phyloP scores from a whole-genome alignment of 2,329 filamentous ascomycete genomes.

The Paramyrothecium roridum region DNA sequence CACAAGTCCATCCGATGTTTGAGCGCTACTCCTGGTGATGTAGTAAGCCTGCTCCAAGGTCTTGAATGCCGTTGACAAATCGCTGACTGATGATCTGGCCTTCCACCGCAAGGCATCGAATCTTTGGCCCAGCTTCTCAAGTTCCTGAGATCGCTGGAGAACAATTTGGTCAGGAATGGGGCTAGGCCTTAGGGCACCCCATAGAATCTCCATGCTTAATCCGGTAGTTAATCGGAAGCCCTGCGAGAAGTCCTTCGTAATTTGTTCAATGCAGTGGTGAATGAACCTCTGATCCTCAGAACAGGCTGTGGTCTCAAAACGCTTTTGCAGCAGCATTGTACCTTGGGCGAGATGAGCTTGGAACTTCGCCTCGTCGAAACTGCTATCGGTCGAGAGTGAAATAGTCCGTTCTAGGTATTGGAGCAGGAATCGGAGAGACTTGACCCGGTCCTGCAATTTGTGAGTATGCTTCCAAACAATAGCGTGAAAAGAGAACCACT shows the following conservation, averaged over 20 bases:
- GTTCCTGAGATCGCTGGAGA: slow-evolving; percentile 43
- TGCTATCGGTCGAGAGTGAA: slow-evolving; percentile 35
- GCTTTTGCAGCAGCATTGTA: slow-evolving; percentile 36
- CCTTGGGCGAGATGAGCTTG: slow-evolving; percentile 59
- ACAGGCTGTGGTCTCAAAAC: slow-evolving; percentile 17
- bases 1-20: slow-evolving; percentile 44
- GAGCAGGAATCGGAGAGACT: slow-evolving; percentile 34
- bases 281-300: slow-evolving; percentile 33
- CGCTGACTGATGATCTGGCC: slow-evolving; percentile 45
- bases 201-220: slow-evolving; percentile 75
- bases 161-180: slow-evolving; percentile 45
- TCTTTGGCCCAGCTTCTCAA: slow-evolving; percentile 54
- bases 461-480: background rate
- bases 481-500: slow-evolving; percentile 1
- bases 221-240: slow-evolving; percentile 74
- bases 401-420: slow-evolving; percentile 56
- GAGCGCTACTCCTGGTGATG: slow-evolving; percentile 42
- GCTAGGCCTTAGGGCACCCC: slow-evolving; percentile 67
- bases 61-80: slow-evolving; percentile 50
- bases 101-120: slow-evolving; percentile 63
- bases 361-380: slow-evolving; percentile 62
- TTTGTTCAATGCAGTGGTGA: slow-evolving; percentile 31
- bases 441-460: slow-evolving; percentile 20
- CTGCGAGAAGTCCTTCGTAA: slow-evolving; percentile 59
- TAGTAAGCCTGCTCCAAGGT: slow-evolving; percentile 55